Evolutionary conservation across 345 rosid species (phyloP).

Genomic region (Angophora floribunda): DNA sequence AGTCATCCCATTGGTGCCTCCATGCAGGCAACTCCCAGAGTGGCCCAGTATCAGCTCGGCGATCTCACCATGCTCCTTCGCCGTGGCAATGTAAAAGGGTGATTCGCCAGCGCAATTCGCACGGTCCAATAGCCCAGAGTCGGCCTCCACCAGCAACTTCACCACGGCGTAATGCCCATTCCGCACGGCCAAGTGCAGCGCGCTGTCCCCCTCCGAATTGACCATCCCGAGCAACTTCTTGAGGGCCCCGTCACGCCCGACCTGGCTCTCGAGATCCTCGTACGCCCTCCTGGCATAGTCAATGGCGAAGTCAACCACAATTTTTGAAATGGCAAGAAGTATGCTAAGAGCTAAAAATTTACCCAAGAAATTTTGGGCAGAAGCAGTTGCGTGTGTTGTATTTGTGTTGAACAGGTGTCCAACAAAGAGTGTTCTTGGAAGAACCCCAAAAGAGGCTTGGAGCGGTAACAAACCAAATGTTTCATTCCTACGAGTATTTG

Average conservation of each 20-base stretch:
- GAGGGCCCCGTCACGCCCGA: neutral
- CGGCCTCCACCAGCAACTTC: neutral
- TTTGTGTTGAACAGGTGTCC: too few species aligned
- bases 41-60: neutral
- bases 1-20: conserved; percentile 4
- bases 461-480: too few species aligned
- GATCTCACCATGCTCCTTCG: neutral
- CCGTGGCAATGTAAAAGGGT: conserved; percentile 1
- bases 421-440: too few species aligned
- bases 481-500: too few species aligned
- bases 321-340: too few species aligned
- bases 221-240: conserved; percentile 1
- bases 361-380: too few species aligned
- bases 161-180: neutral
- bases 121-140: neutral
- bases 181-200: conserved; percentile 4
- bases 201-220: neutral
- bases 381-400: too few species aligned
- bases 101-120: conserved; percentile 3
- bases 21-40: neutral
- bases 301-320: conserved; percentile 4
- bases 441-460: too few species aligned
- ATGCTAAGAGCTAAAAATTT: too few species aligned
- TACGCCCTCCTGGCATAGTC: neutral
- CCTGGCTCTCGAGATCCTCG: conserved; percentile 2